phyloP scores from a whole-genome alignment of 768 basidiomycete genomes.

The Pulveroboletus sp. region DNA sequence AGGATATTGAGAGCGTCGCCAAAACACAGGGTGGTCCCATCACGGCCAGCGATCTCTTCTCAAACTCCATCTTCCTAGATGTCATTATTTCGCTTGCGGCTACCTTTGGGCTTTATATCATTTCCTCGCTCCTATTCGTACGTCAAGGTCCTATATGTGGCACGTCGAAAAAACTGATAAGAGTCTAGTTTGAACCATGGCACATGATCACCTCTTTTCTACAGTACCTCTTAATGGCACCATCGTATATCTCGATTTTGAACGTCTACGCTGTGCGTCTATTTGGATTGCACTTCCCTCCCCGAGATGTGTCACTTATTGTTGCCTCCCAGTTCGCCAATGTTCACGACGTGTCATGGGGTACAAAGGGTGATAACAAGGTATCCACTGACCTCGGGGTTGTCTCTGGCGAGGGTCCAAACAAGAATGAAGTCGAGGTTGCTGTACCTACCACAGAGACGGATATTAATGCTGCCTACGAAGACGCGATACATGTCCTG shows the following conservation, averaged over 20 bases:
- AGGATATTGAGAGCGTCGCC: conserved; percentile 64
- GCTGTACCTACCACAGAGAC: conserved; percentile 80
- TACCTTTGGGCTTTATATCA: conserved; percentile 84
- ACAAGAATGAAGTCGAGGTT: conserved; percentile 83
- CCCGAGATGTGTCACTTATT: not conserved
- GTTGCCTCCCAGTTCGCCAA: conserved; percentile 59
- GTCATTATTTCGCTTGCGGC: conserved; percentile 83
- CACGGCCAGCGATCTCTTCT: conserved; percentile 56
- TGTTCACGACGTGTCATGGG: conserved; percentile 92
- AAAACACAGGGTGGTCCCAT: conserved; percentile 43
- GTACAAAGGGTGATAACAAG: conserved; percentile 93
- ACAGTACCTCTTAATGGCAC: conserved; percentile 89
- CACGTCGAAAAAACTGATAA: not conserved
- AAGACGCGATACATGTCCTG: conserved; percentile 83
- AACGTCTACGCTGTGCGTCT: conserved; percentile 75
- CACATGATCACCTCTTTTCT: conserved; percentile 96
- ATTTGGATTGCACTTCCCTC: not conserved
- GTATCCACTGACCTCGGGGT: conserved; percentile 81
- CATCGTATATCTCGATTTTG: conserved; percentile 89
- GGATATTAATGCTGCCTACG: conserved; percentile 86
- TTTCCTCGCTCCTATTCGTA: conserved; percentile 81
- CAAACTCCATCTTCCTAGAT: conserved; percentile 77
- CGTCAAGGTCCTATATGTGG: conserved; percentile 30
- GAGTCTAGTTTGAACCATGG: conserved; percentile 87
- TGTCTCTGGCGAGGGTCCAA: conserved; percentile 52